A percentile compares a stretch with the other conserved stretches of the same genome.
Evolutionary conservation across 139 green algal species (phyloP).

Genomic region (Chara braunii): DNA sequence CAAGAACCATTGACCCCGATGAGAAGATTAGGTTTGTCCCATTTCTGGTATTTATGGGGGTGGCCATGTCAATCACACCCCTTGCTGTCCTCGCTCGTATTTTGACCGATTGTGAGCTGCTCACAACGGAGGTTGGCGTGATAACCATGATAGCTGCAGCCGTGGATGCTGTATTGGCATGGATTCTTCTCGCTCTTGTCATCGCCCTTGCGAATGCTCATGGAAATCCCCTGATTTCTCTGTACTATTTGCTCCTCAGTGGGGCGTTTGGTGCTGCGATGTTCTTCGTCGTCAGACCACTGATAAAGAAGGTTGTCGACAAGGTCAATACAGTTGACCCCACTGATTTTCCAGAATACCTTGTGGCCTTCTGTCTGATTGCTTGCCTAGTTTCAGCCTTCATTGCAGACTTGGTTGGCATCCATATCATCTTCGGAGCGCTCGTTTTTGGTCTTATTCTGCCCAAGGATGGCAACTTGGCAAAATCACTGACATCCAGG

Average conservation of each 20-base stretch:
- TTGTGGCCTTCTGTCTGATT: slow-evolving; percentile 20
- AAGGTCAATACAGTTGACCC: slow-evolving; percentile 14
- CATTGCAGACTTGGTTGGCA: slow-evolving; percentile 44
- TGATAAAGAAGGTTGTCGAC: slow-evolving; percentile 20
- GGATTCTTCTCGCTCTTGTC: slow-evolving; percentile 41
- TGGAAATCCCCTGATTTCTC: background rate
- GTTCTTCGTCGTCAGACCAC: slow-evolving; percentile 25
- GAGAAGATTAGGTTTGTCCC: too few relatives aligned
- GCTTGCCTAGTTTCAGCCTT: slow-evolving; percentile 32
- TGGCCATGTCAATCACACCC: slow-evolving; percentile 47
- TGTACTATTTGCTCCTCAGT: slow-evolving; percentile 38
- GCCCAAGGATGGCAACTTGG: slow-evolving; percentile 39
- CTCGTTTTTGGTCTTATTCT: slow-evolving; percentile 49
- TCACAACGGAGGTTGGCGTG: slow-evolving; percentile 29
- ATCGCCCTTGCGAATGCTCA: slow-evolving; percentile 40
- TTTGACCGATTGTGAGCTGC: slow-evolving; percentile 36
- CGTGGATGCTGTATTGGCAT: slow-evolving; percentile 36
- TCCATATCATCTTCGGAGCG: slow-evolving; percentile 50
- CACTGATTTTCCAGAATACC: slow-evolving; percentile 17
- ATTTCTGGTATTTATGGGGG: slow-evolving; percentile 45
- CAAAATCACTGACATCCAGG: slow-evolving; percentile 22
- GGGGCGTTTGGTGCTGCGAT: slow-evolving; percentile 43
- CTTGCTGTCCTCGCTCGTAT: slow-evolving; percentile 44
- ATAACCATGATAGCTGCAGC: slow-evolving; percentile 36
- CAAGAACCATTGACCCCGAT: too few relatives aligned